phyloP scores from a whole-genome alignment of 192 early-diverging fungal species.

The Backusella tuberculispora region DNA sequence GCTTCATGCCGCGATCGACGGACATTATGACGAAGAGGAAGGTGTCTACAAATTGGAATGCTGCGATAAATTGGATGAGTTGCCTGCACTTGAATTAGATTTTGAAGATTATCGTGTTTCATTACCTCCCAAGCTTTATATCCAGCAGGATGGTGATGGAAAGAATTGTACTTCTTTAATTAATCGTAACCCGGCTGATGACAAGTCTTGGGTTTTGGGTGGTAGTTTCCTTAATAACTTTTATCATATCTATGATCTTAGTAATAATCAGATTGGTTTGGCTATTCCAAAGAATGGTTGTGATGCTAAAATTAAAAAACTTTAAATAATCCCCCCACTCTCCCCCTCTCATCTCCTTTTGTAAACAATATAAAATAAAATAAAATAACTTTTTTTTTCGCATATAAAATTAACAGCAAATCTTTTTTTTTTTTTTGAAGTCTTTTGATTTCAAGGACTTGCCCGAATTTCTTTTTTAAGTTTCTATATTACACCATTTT shows the following conservation, averaged over 20 bases:
- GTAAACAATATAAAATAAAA: constrained; percentile 11
- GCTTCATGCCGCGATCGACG: constrained; percentile 35
- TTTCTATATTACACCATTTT: too few species aligned
- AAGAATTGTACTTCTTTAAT: constrained; percentile 27
- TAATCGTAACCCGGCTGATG: constrained; percentile 8
- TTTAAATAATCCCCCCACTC: neutral
- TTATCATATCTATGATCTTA: constrained; percentile 39
- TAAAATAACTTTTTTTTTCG: neutral
- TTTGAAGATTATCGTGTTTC: constrained; percentile 28
- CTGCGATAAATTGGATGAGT: constrained; percentile 22
- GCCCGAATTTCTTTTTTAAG: too few species aligned
- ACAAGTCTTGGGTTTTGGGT: constrained; percentile 36
- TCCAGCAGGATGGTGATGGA: neutral
- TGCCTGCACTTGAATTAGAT: constrained; percentile 23
- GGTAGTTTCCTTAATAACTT: constrained; percentile 35
- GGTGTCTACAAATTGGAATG: constrained; percentile 27
- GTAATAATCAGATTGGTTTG: constrained; percentile 31
- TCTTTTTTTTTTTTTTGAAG: too few species aligned
- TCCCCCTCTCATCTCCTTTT: neutral
- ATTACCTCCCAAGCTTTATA: constrained; percentile 24
- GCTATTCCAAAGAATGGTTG: constrained; percentile 27
- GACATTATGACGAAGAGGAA: constrained; percentile 8
- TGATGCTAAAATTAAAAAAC: constrained; percentile 31
- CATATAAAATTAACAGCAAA: constrained; percentile 1
- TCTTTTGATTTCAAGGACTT: too few species aligned